Conservation (phyloP, 495 filamentous ascomycete species). For the Bacidia gigantensis region DNA sequence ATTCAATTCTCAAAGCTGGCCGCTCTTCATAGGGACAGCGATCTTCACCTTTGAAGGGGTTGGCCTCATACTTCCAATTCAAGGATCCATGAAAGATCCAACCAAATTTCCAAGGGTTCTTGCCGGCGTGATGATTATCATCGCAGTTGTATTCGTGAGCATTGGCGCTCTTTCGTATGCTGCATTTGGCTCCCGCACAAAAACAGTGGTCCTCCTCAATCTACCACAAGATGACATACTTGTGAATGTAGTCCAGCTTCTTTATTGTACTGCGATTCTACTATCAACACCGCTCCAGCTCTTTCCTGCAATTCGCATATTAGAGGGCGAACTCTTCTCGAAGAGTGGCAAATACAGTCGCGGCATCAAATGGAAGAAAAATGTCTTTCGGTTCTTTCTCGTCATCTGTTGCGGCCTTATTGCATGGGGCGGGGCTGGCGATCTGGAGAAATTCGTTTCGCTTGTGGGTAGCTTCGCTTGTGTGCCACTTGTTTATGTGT, state of each 20-base stretch:
- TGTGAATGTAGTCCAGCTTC: constrained; percentile 88
- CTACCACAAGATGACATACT: constrained; percentile 90
- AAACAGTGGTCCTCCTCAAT: constrained; percentile 92
- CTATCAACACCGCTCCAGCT: constrained; percentile 89
- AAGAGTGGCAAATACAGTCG: constrained; percentile 91
- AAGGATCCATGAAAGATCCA: constrained; percentile 86
- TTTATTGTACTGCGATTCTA: constrained; percentile 89
- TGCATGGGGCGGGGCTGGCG: constrained; percentile 81
- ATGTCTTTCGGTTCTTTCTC: constrained; percentile 82
- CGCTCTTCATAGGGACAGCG: constrained; percentile 92
- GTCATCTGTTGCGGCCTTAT: constrained; percentile 74
- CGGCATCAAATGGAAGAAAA: constrained; percentile 98
- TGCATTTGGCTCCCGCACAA: constrained; percentile 84
- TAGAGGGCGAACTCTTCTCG: constrained; percentile 55
- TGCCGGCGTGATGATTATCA: constrained; percentile 81
- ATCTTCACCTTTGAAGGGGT: constrained; percentile 99
- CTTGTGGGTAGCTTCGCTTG: constrained; percentile 95
- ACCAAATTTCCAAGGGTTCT: constrained; percentile 79
- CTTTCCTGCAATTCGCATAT: constrained; percentile 82
- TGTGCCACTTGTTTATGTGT: constrained; percentile 93
- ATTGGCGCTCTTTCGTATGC: constrained; percentile 93
- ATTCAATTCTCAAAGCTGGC: constrained; percentile 86
- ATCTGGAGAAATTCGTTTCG: constrained; percentile 93
- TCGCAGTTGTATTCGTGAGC: constrained; percentile 75
- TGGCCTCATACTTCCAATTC: constrained; percentile 96